Percentiles rank a stretch among this genome's conserved stretches.
phyloP scores from a whole-genome alignment of 202 grass and related monocot species.

The Saccharum hybrid region DNA sequence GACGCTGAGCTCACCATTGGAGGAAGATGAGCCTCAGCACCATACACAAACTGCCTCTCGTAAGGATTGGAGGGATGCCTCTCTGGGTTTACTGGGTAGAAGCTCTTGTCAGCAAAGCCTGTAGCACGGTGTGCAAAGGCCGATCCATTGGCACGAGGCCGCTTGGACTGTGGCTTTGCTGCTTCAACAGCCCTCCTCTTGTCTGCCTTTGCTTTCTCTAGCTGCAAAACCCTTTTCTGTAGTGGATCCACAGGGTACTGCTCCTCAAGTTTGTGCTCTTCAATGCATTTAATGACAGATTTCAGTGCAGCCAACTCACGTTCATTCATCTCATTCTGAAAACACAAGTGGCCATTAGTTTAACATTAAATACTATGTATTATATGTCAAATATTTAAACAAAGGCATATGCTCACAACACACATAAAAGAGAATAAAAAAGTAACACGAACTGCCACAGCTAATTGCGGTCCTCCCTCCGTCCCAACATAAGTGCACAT shows the following conservation, averaged over 20 bases:
- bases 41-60: constrained; percentile 70
- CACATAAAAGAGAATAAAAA: neutral
- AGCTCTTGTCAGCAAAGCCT: constrained; percentile 74
- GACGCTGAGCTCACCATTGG: constrained; percentile 53
- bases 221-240: constrained; percentile 68
- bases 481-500: too few species aligned
- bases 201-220: constrained; percentile 99
- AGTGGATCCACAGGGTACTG: constrained; percentile 69
- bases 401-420: neutral
- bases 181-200: constrained; percentile 89
- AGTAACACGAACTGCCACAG: too few species aligned
- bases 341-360: neutral
- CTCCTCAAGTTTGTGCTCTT: constrained; percentile 80
- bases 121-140: constrained; percentile 59
- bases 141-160: constrained; percentile 74
- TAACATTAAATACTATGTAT: constrained; percentile 7
- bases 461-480: too few species aligned
- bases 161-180: constrained; percentile 84
- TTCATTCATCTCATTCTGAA: constrained; percentile 87
- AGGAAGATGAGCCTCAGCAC: constrained; percentile 67
- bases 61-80: constrained; percentile 68
- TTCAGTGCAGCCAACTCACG: constrained; percentile 81
- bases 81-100: constrained; percentile 71
- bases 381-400: neutral
- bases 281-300: constrained; percentile 82